phyloP scores from a whole-genome alignment of 768 basidiomycete species.

The Mycena maculata region DNA sequence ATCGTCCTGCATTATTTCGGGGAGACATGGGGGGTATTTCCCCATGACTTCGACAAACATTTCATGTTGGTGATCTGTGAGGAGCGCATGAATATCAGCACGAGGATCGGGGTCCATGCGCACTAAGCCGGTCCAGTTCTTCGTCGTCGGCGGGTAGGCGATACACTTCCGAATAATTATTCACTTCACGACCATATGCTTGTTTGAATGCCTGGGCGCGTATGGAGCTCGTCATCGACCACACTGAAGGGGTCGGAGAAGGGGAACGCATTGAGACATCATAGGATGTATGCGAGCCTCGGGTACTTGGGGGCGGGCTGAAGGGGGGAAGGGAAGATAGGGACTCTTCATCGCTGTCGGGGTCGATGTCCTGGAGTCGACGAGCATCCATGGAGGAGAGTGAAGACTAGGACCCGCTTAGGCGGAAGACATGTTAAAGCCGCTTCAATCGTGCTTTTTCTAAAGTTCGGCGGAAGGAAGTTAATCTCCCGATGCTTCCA shows the following conservation, averaged over 20 bases:
- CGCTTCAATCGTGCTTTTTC: conserved; percentile 22
- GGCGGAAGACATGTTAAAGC: conserved; percentile 24
- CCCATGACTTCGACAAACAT: conserved; percentile 76
- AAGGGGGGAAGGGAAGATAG: conserved; percentile 54
- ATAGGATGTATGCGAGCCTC: conserved; percentile 67
- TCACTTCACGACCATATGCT: conserved; percentile 77
- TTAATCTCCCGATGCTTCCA: conserved; percentile 1
- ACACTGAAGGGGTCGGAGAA: conserved; percentile 77
- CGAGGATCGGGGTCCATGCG: conserved; percentile 34
- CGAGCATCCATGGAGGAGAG: conserved; percentile 25
- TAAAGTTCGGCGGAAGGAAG: conserved; percentile 17
- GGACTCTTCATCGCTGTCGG: conserved; percentile 60
- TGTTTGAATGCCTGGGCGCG: conserved; percentile 68
- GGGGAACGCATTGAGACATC: conserved; percentile 70
- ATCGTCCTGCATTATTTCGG: conserved; percentile 70
- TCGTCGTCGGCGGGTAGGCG: conserved; percentile 83
- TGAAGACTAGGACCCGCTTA: conserved; percentile 3
- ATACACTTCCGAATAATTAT: conserved; percentile 85
- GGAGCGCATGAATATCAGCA: conserved; percentile 12
- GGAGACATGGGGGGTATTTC: conserved; percentile 70
- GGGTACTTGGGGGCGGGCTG: conserved; percentile 50
- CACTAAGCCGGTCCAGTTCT: conserved; percentile 77
- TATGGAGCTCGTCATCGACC: conserved; percentile 74
- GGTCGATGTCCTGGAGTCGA: conserved; percentile 39
- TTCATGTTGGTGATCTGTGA: conserved; percentile 72